These are phyloP conservation scores for Friedmanniomyces endolithicus DNA, from an alignment of 495 filamentous ascomycete species.

Conservation along the genomic window DNA sequence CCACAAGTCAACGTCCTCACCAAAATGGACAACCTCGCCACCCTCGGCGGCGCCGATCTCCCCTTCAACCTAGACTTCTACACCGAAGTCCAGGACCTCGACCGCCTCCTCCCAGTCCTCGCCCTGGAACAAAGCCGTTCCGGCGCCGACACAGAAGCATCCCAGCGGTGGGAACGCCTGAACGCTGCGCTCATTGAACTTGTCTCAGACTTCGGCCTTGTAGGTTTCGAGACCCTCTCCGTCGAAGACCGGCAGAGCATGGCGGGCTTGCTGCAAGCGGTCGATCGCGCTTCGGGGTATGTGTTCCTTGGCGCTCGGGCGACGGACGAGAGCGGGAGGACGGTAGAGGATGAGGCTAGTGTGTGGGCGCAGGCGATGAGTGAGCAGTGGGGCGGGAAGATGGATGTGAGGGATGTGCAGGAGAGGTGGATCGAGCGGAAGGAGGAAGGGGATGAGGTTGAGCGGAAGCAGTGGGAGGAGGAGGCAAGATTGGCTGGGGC, in stretches of 20 bases:
- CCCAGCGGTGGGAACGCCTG: conserved; percentile 58
- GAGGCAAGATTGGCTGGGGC: conserved; percentile 34
- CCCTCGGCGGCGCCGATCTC: conserved; percentile 53
- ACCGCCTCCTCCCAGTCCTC: conserved; percentile 68
- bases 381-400: conserved; percentile 55
- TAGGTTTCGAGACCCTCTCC: conserved; percentile 83
- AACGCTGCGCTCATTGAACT: conserved; percentile 79
- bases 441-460: conserved; percentile 74
- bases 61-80: conserved; percentile 94
- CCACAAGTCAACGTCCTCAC: conserved; percentile 72
- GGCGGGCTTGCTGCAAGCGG: conserved; percentile 74
- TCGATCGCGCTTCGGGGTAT: conserved; percentile 86
- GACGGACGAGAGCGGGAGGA: conserved; percentile 56
- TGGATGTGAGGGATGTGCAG: conserved; percentile 80
- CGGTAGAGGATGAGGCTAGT: conserved; percentile 24
- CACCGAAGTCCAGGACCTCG: conserved; percentile 91
- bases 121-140: conserved; percentile 34
- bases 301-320: conserved; percentile 85
- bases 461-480: conserved; percentile 59
- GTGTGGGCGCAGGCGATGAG: conserved; percentile 92
- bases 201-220: conserved; percentile 76
- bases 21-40: conserved; percentile 83
- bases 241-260: conserved; percentile 94
- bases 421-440: conserved; percentile 88
- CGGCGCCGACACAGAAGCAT: conserved; percentile 6